Conservation (phyloP, 2,329 filamentous ascomycete species). For the Aspergillus niger region DNA sequence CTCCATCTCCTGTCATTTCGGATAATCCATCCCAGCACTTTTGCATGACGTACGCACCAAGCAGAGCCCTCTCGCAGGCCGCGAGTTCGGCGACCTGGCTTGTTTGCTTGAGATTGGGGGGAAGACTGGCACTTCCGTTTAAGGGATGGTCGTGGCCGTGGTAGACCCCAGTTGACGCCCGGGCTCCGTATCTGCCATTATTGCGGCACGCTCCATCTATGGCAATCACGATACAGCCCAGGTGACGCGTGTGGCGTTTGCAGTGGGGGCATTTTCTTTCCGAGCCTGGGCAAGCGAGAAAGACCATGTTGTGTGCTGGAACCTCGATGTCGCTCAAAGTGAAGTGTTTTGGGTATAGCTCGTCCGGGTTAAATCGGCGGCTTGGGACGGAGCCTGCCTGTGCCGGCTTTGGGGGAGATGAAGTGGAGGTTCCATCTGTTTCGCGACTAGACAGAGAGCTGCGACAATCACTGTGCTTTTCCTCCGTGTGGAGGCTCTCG, state of each 20-base stretch:
- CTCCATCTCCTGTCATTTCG: neutral
- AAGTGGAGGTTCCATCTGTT: neutral
- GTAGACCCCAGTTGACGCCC: neutral
- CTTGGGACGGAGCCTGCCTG: neutral
- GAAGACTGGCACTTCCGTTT: neutral
- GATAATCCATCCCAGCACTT: neutral
- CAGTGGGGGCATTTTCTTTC: neutral
- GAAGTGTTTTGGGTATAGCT: neutral
- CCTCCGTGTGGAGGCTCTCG: neutral
- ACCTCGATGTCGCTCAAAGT: neutral
- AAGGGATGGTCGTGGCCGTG: neutral
- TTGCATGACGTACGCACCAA: neutral
- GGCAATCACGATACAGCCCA: neutral
- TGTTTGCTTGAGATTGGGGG: neutral
- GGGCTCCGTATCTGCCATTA: neutral
- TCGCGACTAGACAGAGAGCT: neutral
- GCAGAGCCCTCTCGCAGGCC: neutral
- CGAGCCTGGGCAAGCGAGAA: neutral
- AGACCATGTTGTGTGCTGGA: neutral
- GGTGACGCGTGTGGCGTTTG: neutral
- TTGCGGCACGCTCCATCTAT: conserved; percentile 5
- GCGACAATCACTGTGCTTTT: neutral
- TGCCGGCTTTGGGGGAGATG: neutral
- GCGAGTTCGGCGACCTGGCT: conserved; percentile 7
- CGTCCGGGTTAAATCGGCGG: neutral